phyloP scores from a whole-genome alignment of 345 rosid species.

The Eucalyptus grandis region DNA sequence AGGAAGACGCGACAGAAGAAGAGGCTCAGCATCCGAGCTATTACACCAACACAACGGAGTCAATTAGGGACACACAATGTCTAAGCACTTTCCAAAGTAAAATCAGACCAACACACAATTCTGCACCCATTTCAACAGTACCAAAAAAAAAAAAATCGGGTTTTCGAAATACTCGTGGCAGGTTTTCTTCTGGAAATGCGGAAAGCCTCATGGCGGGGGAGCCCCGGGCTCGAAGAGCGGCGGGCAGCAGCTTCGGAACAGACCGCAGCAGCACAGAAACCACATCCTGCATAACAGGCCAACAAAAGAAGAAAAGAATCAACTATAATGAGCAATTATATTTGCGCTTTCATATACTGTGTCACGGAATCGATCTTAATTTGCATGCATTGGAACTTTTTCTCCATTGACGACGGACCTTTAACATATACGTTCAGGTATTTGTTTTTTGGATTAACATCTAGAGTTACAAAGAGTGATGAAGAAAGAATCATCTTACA shows the following conservation, averaged over 20 bases:
- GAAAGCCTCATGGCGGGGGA: conserved; percentile 18
- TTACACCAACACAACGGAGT: not conserved
- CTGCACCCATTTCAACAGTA: not conserved
- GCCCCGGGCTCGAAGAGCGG: conserved; percentile 42
- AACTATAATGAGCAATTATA: not conserved
- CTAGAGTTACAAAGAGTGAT: not conserved
- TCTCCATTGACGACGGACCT: not conserved
- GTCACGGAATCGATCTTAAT: not conserved
- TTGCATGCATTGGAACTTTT: not conserved
- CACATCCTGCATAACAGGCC: conserved; percentile 23
- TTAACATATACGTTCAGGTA: not conserved
- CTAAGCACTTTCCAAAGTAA: not conserved
- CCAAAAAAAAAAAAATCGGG: not conserved
- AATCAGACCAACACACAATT: not conserved
- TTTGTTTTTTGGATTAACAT: not conserved
- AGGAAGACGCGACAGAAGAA: not conserved
- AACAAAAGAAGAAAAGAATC: not conserved
- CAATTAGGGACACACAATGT: not conserved
- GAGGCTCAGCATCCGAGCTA: not conserved
- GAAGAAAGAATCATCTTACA: conserved; percentile 10
- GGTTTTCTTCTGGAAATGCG: not conserved
- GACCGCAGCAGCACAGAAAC: conserved; percentile 46
- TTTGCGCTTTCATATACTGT: not conserved
- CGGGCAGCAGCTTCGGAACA: conserved; percentile 40
- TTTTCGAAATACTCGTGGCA: not conserved